Evolutionary conservation across 352 stramenopile species (phyloP), one percentile per base, ranked within the genome.

Genomic region (Phytophthora litchii): DNA sequence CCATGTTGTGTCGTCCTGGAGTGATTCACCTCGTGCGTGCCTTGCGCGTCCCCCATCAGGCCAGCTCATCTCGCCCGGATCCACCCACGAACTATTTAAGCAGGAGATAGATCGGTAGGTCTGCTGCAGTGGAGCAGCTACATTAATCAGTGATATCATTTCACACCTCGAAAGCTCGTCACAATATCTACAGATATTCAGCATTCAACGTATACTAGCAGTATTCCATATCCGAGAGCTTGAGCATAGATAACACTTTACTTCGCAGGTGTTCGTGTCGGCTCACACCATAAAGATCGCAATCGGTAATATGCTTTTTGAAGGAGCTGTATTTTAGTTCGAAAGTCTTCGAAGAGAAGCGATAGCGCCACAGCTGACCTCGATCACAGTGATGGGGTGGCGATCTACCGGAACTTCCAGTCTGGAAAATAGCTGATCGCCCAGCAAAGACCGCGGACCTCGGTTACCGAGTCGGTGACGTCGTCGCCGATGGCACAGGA

Each of bases 81-180:
- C 35, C 25, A 32, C 38, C 35, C 25, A 32, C 38, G 45, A 44
- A 59, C 31, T 71, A 71, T 71, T 71, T 71, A 71, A 62, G 29
- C 29, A 13, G n/a, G 48, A 38, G 55, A 56, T 21, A 56, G 44
- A 55, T n/a, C 45, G 52, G 49, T 47, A 53, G 38, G 25, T 46
- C 46, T 21, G 32, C 14, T n/a, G 23, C 23, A 34, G 10, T 3
- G 7, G 2, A 34, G 29, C 29, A 25, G 41, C 38, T 43, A 32
- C 20, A 55, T n/a, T 19, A 55, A n/a, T 45, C 21, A 46, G 46
- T 21, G 21, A n/a, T 20, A 31, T 34, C 21, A 6, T 35, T 48
- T 35, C 41, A 35, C 41, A 35, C 11, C 4, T 31, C 41, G 16
- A 21, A 13, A 34, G 13, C 41, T 48, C 7, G 29, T 11, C 29